phyloP scores from a whole-genome alignment of 2,329 filamentous ascomycete species.

The Penicillium sp. region DNA sequence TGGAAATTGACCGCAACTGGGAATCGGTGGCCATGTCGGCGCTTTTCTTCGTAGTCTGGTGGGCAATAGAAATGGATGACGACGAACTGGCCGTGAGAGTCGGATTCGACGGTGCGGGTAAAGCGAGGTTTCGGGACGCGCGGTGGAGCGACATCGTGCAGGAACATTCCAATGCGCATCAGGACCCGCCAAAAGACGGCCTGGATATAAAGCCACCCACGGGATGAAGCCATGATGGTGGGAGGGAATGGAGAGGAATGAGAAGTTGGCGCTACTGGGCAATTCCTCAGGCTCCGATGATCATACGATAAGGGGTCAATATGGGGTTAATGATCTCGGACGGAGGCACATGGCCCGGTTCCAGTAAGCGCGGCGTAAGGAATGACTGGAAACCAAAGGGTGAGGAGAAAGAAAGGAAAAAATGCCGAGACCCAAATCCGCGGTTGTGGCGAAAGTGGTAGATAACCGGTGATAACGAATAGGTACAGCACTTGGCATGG shows the following conservation, averaged over 20 bases:
- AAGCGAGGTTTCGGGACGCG: constrained; percentile 63
- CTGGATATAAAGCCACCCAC: constrained; percentile 63
- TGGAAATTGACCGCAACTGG: constrained; percentile 65
- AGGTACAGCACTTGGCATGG: background rate
- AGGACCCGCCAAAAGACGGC: constrained; percentile 67
- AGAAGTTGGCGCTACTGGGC: background rate
- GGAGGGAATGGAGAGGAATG: background rate
- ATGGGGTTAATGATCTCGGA: background rate
- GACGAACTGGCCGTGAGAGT: constrained; percentile 52
- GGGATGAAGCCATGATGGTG: constrained; percentile 26
- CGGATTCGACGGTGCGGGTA: constrained; percentile 54
- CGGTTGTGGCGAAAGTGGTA: background rate
- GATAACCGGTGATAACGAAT: background rate
- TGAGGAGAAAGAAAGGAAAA: background rate
- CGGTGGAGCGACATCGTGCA: constrained; percentile 64
- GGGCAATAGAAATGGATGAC: constrained; percentile 64
- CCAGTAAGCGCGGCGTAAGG: background rate
- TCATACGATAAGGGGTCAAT: background rate
- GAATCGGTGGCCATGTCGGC: constrained; percentile 46
- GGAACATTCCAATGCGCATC: constrained; percentile 68
- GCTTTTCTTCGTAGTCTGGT: constrained; percentile 33
- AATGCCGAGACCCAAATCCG: background rate
- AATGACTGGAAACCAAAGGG: background rate
- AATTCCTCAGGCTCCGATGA: background rate
- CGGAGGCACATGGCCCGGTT: background rate